These are phyloP conservation scores for Fusarium annulatum DNA, from an alignment of 2,329 filamentous ascomycete species.

Conservation along the genomic window DNA sequence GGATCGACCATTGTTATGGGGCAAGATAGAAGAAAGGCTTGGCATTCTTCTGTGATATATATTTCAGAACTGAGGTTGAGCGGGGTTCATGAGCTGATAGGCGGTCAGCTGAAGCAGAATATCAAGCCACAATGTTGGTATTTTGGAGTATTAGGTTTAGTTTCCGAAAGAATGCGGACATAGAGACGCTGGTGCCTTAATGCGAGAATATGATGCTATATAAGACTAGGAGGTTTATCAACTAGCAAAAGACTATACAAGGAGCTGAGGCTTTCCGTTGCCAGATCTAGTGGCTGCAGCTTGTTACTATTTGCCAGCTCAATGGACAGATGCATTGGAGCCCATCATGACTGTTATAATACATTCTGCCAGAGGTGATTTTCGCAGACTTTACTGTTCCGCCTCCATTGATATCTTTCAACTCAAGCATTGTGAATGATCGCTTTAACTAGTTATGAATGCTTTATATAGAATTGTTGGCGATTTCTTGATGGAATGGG, in stretches of 20 bases:
- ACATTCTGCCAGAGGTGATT: no score
- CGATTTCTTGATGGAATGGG: no score
- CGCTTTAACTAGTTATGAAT: no score
- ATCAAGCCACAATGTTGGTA: neutral
- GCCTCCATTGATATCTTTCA: no score
- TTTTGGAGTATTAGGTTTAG: accelerated
- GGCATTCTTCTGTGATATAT: no score
- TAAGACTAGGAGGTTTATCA: no score
- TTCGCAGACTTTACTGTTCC: no score
- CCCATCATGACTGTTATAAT: neutral
- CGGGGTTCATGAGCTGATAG: neutral
- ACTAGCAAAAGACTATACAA: neutral
- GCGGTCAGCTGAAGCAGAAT: neutral
- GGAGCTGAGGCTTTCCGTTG: neutral
- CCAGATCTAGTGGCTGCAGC: neutral
- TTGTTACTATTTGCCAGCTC: neutral
- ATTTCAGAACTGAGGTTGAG: no score
- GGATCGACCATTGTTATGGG: neutral
- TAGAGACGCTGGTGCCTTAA: no score
- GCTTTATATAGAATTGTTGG: no score
- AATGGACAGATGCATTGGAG: neutral
- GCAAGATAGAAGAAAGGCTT: accelerated
- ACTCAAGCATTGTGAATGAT: no score
- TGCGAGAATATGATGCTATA: no score
- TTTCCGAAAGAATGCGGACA: neutral